A percentile compares a stretch with the other conserved stretches of the same genome.
phyloP scores from a whole-genome alignment of 2,329 filamentous ascomycete species.

The Zymoseptoria crescenta region DNA sequence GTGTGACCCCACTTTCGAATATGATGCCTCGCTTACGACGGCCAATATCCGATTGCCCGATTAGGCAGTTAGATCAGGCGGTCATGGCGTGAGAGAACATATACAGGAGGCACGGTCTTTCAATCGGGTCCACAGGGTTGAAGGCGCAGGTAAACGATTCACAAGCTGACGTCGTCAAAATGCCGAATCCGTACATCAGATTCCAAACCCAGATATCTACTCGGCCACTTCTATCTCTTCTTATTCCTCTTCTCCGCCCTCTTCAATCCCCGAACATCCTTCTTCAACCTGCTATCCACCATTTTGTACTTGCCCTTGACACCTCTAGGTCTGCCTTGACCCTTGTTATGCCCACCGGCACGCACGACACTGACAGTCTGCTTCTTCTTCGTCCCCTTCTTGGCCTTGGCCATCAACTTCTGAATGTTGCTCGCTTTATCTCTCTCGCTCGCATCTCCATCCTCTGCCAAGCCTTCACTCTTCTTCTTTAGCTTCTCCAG shows the following conservation, averaged over 20 bases:
- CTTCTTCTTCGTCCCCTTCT: slow-evolving; percentile 66
- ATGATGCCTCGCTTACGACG: not conserved
- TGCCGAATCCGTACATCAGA: not conserved
- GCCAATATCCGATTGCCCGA: not conserved
- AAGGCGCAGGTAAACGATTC: not conserved
- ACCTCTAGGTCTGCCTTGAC: slow-evolving; percentile 78
- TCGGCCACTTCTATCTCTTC: slow-evolving; percentile 10
- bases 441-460: slow-evolving; percentile 74
- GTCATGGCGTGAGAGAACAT: not conserved
- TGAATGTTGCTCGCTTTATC: slow-evolving; percentile 85
- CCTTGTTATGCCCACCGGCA: slow-evolving; percentile 74
- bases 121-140: not conserved
- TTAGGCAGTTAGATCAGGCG: not conserved
- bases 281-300: slow-evolving; percentile 91
- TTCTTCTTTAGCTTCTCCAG: slow-evolving; percentile 97
- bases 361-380: slow-evolving; percentile 81
- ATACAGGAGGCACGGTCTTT: not conserved
- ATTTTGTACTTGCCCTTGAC: slow-evolving; percentile 97
- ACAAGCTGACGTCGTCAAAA: not conserved
- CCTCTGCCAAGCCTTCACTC: slow-evolving; percentile 77
- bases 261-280: slow-evolving; percentile 86
- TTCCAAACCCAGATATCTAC: not conserved
- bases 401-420: slow-evolving; percentile 74
- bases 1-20: not conserved
- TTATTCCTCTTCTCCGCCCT: slow-evolving; percentile 59